These are phyloP conservation scores for Rossbeevera mucosa DNA, from an alignment of 768 basidiomycete genomes.

Conservation along the genomic window DNA sequence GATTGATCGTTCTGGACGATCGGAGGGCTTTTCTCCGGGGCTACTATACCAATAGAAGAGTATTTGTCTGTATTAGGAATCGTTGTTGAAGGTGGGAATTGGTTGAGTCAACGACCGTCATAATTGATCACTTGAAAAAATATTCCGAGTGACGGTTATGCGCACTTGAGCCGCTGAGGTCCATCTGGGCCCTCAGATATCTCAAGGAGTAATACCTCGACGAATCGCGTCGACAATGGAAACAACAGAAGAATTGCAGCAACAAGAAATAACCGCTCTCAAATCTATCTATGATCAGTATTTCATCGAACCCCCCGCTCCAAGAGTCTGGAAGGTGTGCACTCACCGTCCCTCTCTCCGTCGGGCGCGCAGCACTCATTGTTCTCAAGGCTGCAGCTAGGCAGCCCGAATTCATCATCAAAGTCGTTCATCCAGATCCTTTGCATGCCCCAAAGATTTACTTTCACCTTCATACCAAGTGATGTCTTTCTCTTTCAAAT, in stretches of 20 bases:
- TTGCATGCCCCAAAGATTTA: conserved; percentile 52
- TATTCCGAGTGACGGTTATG: conserved; percentile 39
- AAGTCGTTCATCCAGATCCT: conserved; percentile 61
- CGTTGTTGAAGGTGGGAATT: conserved; percentile 1
- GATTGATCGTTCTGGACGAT: conserved; percentile 14
- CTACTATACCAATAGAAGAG: too few species aligned
- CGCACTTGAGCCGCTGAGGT: conserved; percentile 74
- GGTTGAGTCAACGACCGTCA: conserved; percentile 5
- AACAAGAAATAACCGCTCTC: conserved; percentile 71
- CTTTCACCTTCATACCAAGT: conserved; percentile 71
- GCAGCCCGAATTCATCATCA: conserved; percentile 73
- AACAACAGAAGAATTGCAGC: conserved; percentile 62
- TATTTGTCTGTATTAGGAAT: conserved; percentile 23
- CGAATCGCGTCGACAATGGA: conserved; percentile 49
- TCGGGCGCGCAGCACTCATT: conserved; percentile 2
- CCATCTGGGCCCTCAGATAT: conserved; percentile 56
- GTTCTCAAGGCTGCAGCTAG: conserved; percentile 55
- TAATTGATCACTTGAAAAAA: too few species aligned
- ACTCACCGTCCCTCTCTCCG: conserved; percentile 7
- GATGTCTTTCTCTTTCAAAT: conserved; percentile 15
- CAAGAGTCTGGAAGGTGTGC: conserved; percentile 77
- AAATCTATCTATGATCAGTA: conserved; percentile 78
- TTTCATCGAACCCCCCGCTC: conserved; percentile 67
- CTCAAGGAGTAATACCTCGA: conserved; percentile 39
- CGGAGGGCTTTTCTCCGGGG: conserved; percentile 36